Base-by-base conservation (phyloP, 768 basidiomycete species). In the Crassisporium funariophilum region DNA sequence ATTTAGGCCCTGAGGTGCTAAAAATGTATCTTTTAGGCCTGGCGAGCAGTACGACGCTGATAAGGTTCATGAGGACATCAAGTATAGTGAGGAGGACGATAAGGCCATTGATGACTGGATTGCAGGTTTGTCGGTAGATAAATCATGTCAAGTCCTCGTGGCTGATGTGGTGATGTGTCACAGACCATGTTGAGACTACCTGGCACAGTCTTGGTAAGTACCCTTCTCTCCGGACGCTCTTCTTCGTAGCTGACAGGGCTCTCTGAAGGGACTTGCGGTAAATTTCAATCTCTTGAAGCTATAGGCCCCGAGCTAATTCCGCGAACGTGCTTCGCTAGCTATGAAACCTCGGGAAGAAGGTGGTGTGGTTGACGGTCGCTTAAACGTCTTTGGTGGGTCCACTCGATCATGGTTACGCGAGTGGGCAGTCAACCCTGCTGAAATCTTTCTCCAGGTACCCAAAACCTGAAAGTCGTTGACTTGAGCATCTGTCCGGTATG, bases 131-230 rank as follows among this genome's bases (percentile, higher is more conserved):
- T 56, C 6, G n/a, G n/a, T n/a, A 19, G 9, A 37, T 16, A 24
- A 23, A 11, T 3, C 16, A 11, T 19, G 19, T 11, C 6, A 29
- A 13, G n/a, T n/a, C n/a, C n/a, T n/a, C n/a, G n/a, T n/a, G n/a
- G n/a, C n/a, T 50, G 11, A 35, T 35, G 11, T 21, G 10, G 53
- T 67, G 74, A 49, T 77, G 72, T 72, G 53, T 76, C 45, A 64
- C 74, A 54, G 79, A 84, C 62, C 83, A 86, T 61, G 84, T 87
- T 56, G 85, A 86, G 72, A 86, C 85, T 8, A 86, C 84, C 46
- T 86, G 85, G 85, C 85, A 87, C 72, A 82, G 79, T 61, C 71
- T 86, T 41, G 83, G 81, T 61, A 63, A 57, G 61, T 63, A 43
- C 43, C 21, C 13, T 16, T 35, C 17, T 9, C 22, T 13, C 20